Conservation (phyloP, 1,284 basidiomycete species). For the Lentinus polychrous region DNA sequence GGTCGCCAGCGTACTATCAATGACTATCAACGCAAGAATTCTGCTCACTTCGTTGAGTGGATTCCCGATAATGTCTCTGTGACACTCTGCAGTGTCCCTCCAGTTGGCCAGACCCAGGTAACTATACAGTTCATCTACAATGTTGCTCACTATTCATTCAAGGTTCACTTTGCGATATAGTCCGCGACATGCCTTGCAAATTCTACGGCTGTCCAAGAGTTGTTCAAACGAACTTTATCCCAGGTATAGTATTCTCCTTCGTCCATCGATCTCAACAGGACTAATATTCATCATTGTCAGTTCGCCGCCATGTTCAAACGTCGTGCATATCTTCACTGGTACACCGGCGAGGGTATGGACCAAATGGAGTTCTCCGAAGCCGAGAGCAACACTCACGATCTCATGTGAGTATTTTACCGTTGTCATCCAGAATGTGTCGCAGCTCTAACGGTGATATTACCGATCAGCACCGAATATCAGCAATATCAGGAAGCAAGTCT, state of each 20-base stretch:
- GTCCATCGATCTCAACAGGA: background rate
- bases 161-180: constrained; percentile 25
- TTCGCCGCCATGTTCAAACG: constrained; percentile 81
- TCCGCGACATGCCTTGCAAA: constrained; percentile 79
- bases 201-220: constrained; percentile 83
- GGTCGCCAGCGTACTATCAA: constrained; percentile 34
- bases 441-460: constrained; percentile 8
- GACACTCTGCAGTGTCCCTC: constrained; percentile 77
- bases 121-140: constrained; percentile 13
- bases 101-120: constrained; percentile 71
- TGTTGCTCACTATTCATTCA: background rate
- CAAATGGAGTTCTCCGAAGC: constrained; percentile 90
- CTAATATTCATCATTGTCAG: constrained; percentile 31
- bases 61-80: constrained; percentile 82
- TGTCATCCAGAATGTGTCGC: background rate
- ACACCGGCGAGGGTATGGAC: constrained; percentile 89
- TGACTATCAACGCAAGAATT: constrained; percentile 66
- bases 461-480: constrained; percentile 61
- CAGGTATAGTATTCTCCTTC: constrained; percentile 33
- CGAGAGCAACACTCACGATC: constrained; percentile 75
- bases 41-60: constrained; percentile 79
- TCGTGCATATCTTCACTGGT: constrained; percentile 87
- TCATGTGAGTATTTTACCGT: constrained; percentile 53
- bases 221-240: constrained; percentile 79
- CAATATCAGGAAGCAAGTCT: constrained; percentile 63